Base-by-base conservation (phyloP, 495 filamentous ascomycete species). In the Articulospora tetracladia region DNA sequence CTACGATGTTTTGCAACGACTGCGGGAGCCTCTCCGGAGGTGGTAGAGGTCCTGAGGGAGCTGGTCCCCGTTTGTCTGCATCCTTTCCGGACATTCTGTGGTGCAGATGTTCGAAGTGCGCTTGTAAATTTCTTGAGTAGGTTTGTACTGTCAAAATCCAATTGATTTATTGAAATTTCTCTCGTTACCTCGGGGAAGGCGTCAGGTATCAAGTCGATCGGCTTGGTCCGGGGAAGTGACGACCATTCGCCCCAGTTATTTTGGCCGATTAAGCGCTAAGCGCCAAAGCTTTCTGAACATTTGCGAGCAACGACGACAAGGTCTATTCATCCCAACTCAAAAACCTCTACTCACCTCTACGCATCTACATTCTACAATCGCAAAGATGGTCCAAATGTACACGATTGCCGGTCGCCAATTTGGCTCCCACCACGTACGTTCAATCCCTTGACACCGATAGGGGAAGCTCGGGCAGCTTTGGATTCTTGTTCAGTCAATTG, bases 381-480 rank as follows among this genome's bases (percentile, higher is more conserved):
- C 74, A 82, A 93, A 78, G 65, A 98, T 98, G 93, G 91, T 92
- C 72, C 81, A 78, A 70, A 84, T 83, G 72, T 97, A 97, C 85
- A 85, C 79, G 65, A 79, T 97, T 71, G 80, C 87, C 77, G 94
- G 93, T 81, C 87, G 85, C 72, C 85, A 97, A 77, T 80, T 98
- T 81, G 92, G 89, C 77, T 96, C 94, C 54, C 94, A 97, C 79
- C 77, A 87, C 72, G 93, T 98, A 84, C 70, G 92, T 89, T 48
- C 55, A 51, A 48, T 55, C 49, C 28, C 25, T 47, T 28, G 36
- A 54, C 12, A 51, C 44, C 10, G 30, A 20, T n/a, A 22, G 27
- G 19, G 13, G n/a, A 49, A 34, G n/a, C 22, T 13, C 12, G 22
- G 22, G 3, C 25, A 51, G 10, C 48, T 24, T 11, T 25, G 30